Evolutionary conservation across 345 rosid species (phyloP), one percentile per base, ranked within the genome.

Genomic region (Eucalyptus polybractea): DNA sequence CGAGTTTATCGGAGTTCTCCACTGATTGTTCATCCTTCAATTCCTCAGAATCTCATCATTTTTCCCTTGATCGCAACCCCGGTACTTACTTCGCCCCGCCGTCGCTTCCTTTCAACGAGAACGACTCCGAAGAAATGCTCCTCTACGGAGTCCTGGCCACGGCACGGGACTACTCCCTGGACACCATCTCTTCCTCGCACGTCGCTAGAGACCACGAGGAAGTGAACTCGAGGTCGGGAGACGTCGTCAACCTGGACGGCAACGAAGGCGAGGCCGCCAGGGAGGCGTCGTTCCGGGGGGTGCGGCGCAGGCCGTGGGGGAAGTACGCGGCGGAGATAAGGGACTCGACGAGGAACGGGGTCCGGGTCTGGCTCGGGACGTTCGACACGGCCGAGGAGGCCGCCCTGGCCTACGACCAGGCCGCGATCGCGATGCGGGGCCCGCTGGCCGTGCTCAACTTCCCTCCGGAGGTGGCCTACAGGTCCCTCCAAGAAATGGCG

Each of bases 401-500:
- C 5, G 97, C 97, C 42, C 91, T 95, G 85, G 97, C 94, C 19
- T 95, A 95, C 51, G 97, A 95, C 87, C 97, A 94, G 92, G 96
- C 97, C 2, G 97, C 97, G 88, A 93, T 94, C 58, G 94, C 95
- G 3, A 92, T 93, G 93, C 91, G 95, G 87, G 97, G 95, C 12
- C 60, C 95, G 5, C 91, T 65, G 92, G 95, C 97, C 1, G 87
- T 90, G 8, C 93, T 94, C 27, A 95, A 95, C 88, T 95, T 95
- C 87, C 94, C 97, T 0, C 89, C 65, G 7, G 91, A 94, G 65
- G 93, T 91, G 86, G 97, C 92, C 14, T 33, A 72, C 16, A 88
- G 92, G 88, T 93, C 96, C 7, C 94, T 95, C 50, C 92, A 56
- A 50, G 94, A 94, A 69, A 93, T 93, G 93, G 89, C 89, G 29